phyloP scores from a whole-genome alignment of 2,329 filamentous ascomycete genomes.

The Metarhizium humberi region DNA sequence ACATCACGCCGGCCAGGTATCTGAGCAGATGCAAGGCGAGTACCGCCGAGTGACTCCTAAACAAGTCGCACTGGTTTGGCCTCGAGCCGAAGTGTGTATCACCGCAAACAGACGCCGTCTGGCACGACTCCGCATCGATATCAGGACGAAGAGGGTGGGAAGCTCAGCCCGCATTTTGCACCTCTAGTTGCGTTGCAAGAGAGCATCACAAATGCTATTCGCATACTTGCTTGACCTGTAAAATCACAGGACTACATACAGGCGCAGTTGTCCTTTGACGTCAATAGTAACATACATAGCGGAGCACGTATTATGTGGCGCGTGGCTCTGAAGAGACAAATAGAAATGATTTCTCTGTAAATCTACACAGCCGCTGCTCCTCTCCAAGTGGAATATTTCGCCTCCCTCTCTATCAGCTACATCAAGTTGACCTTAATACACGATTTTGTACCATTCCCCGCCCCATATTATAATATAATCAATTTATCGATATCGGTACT shows the following conservation, averaged over 20 bases:
- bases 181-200: background rate
- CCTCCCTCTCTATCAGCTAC: slow-evolving; percentile 10
- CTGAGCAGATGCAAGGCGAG: background rate
- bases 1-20: background rate
- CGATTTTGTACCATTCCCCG: slow-evolving; percentile 2
- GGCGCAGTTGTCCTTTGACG: background rate
- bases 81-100: slow-evolving; percentile 1
- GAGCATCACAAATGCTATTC: background rate
- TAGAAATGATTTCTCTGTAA: slow-evolving; percentile 25
- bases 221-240: background rate
- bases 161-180: no score
- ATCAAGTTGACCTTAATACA: slow-evolving; percentile 17
- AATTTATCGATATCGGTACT: slow-evolving; percentile 68
- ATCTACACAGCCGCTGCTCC: slow-evolving; percentile 27
- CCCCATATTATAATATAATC: slow-evolving; percentile 4
- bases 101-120: background rate
- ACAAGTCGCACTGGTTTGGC: slow-evolving; percentile 1
- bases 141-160: background rate
- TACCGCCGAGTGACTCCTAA: background rate
- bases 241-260: background rate
- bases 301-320: background rate
- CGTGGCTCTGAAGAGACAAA: slow-evolving; percentile 25
- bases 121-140: background rate
- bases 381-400: slow-evolving; percentile 11
- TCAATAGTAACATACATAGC: background rate